Conservation (phyloP, 768 basidiomycete genomes). For the Boletus rufocinnamomeus region DNA sequence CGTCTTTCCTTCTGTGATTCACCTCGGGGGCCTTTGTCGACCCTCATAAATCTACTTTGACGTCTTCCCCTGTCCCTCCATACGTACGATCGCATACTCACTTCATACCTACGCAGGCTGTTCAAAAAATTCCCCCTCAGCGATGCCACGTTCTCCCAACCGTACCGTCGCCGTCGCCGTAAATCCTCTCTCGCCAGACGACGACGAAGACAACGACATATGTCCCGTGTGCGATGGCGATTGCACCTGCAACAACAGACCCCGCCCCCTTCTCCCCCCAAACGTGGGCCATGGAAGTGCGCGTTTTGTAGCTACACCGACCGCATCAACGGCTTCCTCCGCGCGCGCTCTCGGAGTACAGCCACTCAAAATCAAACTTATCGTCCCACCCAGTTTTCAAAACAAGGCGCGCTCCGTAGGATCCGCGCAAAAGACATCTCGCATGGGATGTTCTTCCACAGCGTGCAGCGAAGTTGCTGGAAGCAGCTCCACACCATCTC, state of each 20-base stretch:
- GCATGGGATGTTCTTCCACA: constrained; percentile 27
- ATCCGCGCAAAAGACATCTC: constrained; percentile 33
- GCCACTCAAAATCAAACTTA: constrained; percentile 72
- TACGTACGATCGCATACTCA: constrained; percentile 30
- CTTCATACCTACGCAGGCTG: constrained; percentile 34
- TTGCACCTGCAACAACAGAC: constrained; percentile 71
- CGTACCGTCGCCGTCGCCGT: constrained; percentile 59
- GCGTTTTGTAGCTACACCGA: constrained; percentile 41
- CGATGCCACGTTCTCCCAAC: constrained; percentile 70
- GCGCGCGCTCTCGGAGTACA: constrained; percentile 31
- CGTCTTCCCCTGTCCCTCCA: constrained; percentile 24
- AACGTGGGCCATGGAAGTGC: constrained; percentile 36
- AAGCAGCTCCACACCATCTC: constrained; percentile 20
- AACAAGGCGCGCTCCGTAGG: constrained; percentile 40
- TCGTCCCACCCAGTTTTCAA: constrained; percentile 58
- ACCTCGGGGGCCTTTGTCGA: constrained; percentile 15
- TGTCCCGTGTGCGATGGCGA: constrained; percentile 91
- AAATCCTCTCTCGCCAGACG: constrained; percentile 42
- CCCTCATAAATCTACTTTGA: constrained; percentile 30
- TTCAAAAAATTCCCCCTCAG: constrained; percentile 53
- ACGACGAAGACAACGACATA: constrained; percentile 84
- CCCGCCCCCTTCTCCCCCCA: constrained; percentile 36
- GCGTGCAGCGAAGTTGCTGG: constrained; percentile 43
- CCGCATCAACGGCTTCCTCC: constrained; percentile 39
- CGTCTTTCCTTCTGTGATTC: constrained; percentile 27